Base-by-base conservation (phyloP, 208 protist genomes). In the Trypanosoma theileri region DNA sequence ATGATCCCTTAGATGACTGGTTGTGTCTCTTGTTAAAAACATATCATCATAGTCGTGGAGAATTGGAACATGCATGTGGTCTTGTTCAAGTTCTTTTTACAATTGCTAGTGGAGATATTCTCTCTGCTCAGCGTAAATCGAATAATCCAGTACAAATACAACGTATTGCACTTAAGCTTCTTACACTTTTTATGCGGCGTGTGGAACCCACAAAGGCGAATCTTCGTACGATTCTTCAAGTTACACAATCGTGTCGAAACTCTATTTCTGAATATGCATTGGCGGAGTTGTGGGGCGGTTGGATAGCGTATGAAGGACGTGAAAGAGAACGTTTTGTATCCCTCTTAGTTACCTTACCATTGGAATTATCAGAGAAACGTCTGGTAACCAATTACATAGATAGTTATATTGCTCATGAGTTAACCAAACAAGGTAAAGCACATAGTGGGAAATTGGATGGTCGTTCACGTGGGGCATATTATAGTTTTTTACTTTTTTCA, bases 401-500 rank as follows among this genome's bases (percentile, higher is more conserved):
- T 44, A 66, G 17, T 24, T 69, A 59, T 41, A 70, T 76, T 51
- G 52, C 17, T 22, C 41, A 70, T 45, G 71, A 76, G 21, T 54
- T 54, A 50, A 21, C 16, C 28, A 26, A 50, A 17, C 71, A 59
- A 46, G 50, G 41, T 7, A 66, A 54, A 41, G 17, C n/a, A 50
- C 31, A 60, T 19, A 41, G 53, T 60, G 28, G 42, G 10, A 69
- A 54, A 22, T 17, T 70, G 0, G 51, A 53, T 42, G 28, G 26
- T 17, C 63, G 52, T 22, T 45, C 50, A 50, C 57, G 26, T 66
- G 51, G 64, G 26, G 31, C 58, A 8, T 76, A 76, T 42, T 76
- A 76, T 48, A 66, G 42, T 45, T 76, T 76, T 66, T 50, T 76
- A 55, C 17, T 76, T 10, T 76, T 76, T 60, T 64, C 62, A 28